phyloP scores from a whole-genome alignment of 2,329 filamentous ascomycete genomes.

The Dactylellina cionopaga region DNA sequence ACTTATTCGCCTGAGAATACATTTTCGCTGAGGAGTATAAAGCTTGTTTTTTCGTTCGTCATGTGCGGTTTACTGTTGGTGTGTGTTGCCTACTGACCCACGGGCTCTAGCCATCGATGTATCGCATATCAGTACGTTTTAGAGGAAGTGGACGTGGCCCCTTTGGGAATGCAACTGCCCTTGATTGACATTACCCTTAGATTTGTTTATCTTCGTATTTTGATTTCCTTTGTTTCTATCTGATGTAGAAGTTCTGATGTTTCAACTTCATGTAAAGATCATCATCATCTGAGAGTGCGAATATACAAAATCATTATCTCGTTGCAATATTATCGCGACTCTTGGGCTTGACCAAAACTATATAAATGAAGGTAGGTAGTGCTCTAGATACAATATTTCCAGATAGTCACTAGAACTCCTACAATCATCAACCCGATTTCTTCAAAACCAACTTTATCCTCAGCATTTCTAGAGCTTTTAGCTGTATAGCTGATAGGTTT shows the following conservation, averaged over 20 bases:
- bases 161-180: not conserved
- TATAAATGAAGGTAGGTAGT: too few relatives aligned
- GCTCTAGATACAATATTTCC: too few relatives aligned
- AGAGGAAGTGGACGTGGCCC: not conserved
- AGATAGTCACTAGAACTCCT: too few relatives aligned
- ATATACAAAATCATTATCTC: too few relatives aligned
- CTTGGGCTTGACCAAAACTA: too few relatives aligned
- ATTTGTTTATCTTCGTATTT: not conserved
- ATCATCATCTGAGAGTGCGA: too few relatives aligned
- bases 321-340: too few relatives aligned
- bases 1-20: not conserved
- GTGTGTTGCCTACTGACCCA: not conserved
- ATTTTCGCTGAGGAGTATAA: not conserved
- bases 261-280: too few relatives aligned
- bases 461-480: too few relatives aligned
- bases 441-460: too few relatives aligned
- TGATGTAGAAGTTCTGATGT: slow-evolving; percentile 6
- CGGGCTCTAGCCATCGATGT: not conserved
- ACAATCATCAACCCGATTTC: too few relatives aligned
- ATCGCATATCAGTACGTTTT: slow-evolving; percentile 4
- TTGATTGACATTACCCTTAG: not conserved
- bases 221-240: not conserved
- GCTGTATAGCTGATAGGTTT: too few relatives aligned
- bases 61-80: not conserved
- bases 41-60: not conserved